Percentiles rank a stretch among this genome's conserved stretches.
Conservation (phyloP, 2,329 filamentous ascomycete species). For the Pseudogymnoascus destructans region DNA sequence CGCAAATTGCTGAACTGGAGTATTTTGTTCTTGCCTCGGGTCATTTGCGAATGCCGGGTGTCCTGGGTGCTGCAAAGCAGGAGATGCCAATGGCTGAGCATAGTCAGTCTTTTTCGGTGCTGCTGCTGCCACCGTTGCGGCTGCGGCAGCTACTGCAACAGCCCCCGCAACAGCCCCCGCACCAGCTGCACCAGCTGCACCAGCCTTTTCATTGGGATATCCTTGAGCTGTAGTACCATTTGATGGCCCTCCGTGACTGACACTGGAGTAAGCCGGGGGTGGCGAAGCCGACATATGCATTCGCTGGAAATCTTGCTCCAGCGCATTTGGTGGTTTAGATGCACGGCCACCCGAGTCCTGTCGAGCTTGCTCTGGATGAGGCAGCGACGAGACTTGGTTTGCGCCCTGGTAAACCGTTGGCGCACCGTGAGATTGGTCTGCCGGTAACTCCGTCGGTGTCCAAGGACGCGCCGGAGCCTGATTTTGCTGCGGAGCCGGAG, state of each 20-base stretch:
- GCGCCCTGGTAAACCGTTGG: constrained; percentile 85
- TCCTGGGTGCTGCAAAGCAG: constrained; percentile 40
- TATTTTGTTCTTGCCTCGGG: constrained; percentile 40
- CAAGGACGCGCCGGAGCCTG: constrained; percentile 51
- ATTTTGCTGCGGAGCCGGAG: constrained; percentile 21
- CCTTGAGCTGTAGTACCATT: constrained; percentile 35
- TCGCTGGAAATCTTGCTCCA: constrained; percentile 77
- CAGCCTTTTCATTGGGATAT: constrained; percentile 65
- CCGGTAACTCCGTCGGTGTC: constrained; percentile 88
- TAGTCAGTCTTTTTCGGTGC: constrained; percentile 26
- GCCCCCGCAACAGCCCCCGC: constrained; percentile 19
- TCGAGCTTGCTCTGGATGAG: constrained; percentile 29
- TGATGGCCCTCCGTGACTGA: constrained; percentile 35
- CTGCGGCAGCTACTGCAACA: constrained; percentile 16
- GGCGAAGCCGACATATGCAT: constrained; percentile 71
- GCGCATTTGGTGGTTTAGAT: constrained; percentile 48
- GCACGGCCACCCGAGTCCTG: constrained; percentile 18
- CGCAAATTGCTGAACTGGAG: constrained; percentile 28
- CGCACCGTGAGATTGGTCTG: constrained; percentile 74
- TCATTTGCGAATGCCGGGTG: constrained; percentile 93
- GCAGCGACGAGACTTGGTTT: constrained; percentile 45
- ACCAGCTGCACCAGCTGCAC: constrained; percentile 12
- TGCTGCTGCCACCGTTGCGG: constrained; percentile 19
- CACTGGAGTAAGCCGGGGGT: constrained; percentile 87
- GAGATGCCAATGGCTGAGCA: constrained; percentile 26